Evolutionary conservation across 805 yeast species (phyloP), one percentile per base, ranked within the genome.

Genomic region (Hanseniaspora hatyaiensis): DNA sequence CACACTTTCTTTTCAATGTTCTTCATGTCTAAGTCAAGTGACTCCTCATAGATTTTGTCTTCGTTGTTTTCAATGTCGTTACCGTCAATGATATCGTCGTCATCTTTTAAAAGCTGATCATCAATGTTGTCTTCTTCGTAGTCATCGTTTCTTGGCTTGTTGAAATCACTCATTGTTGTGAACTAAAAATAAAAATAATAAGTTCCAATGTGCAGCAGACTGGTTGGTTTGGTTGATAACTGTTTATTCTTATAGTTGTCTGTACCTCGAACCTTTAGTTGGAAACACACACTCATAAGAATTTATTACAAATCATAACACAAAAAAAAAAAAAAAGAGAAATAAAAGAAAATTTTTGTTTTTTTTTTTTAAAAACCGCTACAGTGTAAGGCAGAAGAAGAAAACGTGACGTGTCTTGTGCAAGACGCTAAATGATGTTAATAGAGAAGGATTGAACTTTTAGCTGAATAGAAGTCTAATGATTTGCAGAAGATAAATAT

Each of bases 1-100:
- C 97, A 92, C 34, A 92, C 80, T 55, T 86, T 86, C 57, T 82
- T 80, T 40, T 65, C 70, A 13, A 80, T 75, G 26, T 69, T 67
- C 1, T 69, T 52, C 44, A 87, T 64, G 59, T 87, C 84, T 63
- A 92, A 69, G 61, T 92, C 94, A 26, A 88, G 70, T 12, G 84
- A 72, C 64, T 82, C 95, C 56, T 81, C 76, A 43, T 63, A 63
- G 40, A 58, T 61, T 51, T 58, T 61, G 12, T 60, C 60, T 50
- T 62, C 64, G 44, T 63, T 63, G 40, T 62, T 63, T 31, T 69
- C 64, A 29, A 66, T 58, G 57, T 69, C 73, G 51, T 69, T 69
- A 52, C 71, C 69, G 52, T 69, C 73, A 34, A 69, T 63, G 26
- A 68, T 67, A 52, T 68, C 69, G 29, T 68, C 73, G 43, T 62